Evolutionary conservation across 2,329 filamentous ascomycete genomes (phyloP).

Genomic region (Bipolaris gigantea): DNA sequence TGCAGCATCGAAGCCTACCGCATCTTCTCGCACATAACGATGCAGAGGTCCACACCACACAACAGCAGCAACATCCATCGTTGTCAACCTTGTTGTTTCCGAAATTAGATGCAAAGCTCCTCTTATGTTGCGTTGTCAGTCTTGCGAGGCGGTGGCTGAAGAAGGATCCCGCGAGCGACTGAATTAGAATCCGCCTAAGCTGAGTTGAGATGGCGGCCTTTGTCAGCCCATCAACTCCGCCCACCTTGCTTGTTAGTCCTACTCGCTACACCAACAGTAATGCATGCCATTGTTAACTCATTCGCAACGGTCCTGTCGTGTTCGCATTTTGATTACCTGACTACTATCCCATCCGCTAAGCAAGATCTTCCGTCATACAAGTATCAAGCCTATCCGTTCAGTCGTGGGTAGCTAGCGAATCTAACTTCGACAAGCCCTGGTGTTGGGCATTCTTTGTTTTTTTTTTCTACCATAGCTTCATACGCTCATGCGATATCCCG

Average conservation of each 20-base stretch:
- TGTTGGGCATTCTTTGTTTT: no score
- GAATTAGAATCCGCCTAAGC: slow-evolving; percentile 16
- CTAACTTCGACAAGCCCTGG: no score
- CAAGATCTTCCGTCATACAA: not conserved
- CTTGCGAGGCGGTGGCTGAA: slow-evolving; percentile 12
- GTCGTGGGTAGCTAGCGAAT: no score
- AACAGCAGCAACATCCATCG: not conserved
- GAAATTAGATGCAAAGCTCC: not conserved
- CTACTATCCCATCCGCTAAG: not conserved
- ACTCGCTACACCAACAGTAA: not conserved
- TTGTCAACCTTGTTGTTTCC: not conserved
- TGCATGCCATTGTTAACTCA: not conserved
- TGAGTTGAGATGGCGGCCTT: slow-evolving; percentile 5
- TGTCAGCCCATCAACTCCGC: slow-evolving; percentile 1
- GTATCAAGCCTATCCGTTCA: no score
- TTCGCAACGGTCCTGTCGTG: not conserved
- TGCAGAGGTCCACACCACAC: not conserved
- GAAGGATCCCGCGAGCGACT: slow-evolving; percentile 4
- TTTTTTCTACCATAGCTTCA: no score
- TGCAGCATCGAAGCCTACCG: slow-evolving; percentile 13
- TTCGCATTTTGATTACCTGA: not conserved
- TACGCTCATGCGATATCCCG: not conserved
- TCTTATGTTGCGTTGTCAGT: slow-evolving; percentile 1
- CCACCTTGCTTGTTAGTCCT: not conserved
- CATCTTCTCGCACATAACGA: slow-evolving; percentile 1